A percentile compares a stretch with the other conserved stretches of the same genome.
These are phyloP conservation scores for Mortierella sp. DNA, from an alignment of 371 early-diverging fungal genomes.

Conservation along the genomic window DNA sequence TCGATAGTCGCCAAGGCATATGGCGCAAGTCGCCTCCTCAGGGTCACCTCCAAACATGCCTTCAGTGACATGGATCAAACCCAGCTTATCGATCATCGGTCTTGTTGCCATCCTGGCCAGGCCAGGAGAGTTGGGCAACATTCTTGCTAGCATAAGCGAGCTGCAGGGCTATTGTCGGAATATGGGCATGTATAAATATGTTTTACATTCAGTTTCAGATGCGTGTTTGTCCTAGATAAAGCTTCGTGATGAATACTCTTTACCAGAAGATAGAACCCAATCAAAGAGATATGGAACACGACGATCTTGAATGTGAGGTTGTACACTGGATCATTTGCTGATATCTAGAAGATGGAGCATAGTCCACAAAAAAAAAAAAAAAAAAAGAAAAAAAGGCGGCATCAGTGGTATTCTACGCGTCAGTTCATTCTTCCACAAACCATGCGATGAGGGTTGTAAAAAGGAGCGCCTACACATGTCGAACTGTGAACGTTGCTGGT, in stretches of 20 bases:
- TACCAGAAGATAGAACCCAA: conserved; percentile 50
- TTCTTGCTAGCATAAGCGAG: conserved; percentile 15
- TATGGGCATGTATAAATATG: not conserved
- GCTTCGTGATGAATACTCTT: too few relatives aligned
- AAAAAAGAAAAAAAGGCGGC: not conserved
- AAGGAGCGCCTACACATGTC: conserved; percentile 16
- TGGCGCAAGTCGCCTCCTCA: conserved; percentile 50
- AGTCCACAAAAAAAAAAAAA: too few relatives aligned
- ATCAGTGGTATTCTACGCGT: not conserved
- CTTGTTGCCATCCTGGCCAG: conserved; percentile 47
- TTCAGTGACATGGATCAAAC: conserved; percentile 34
- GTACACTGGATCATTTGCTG: conserved; percentile 32
- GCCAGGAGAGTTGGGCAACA: conserved; percentile 28
- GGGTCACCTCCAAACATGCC: conserved; percentile 50
- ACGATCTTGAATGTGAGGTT: conserved; percentile 43
- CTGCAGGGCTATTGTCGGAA: conserved; percentile 30
- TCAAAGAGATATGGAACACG: conserved; percentile 25
- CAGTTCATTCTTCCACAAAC: not conserved
- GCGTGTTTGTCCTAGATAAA: too few relatives aligned
- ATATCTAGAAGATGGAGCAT: conserved; percentile 14
- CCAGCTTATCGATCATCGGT: conserved; percentile 48
- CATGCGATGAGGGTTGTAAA: not conserved
- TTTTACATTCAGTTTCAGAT: too few relatives aligned
- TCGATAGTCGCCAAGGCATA: conserved; percentile 80
- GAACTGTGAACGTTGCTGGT: conserved; percentile 11